Conservation (phyloP, 2,329 filamentous ascomycete species). For the Westerdykella aurantiaca region DNA sequence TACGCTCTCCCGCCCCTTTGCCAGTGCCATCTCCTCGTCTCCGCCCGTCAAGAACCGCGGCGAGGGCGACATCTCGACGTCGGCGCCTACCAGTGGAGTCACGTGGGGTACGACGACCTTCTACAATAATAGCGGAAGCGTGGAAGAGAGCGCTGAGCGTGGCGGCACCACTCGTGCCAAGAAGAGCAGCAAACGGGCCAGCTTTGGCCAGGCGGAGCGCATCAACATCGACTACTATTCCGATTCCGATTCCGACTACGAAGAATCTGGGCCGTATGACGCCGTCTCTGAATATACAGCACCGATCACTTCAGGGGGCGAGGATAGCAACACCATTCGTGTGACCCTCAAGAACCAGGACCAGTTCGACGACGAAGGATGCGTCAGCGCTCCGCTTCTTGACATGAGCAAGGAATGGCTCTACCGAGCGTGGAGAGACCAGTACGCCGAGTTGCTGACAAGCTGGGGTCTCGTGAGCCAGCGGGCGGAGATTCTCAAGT, state of each 20-base stretch:
- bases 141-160: constrained; percentile 18
- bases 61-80: constrained; percentile 39
- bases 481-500: constrained; percentile 55
- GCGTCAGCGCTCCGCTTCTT: constrained; percentile 44
- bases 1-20: constrained; percentile 37
- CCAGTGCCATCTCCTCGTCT: constrained; percentile 35
- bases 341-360: constrained; percentile 53
- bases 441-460: constrained; percentile 55
- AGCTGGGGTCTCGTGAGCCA: constrained; percentile 53
- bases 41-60: constrained; percentile 30
- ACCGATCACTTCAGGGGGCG: constrained; percentile 11
- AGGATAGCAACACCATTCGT: constrained; percentile 32
- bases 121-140: constrained; percentile 24
- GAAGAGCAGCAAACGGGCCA: constrained; percentile 37
- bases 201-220: constrained; percentile 31
- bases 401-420: constrained; percentile 45
- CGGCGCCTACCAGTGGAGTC: constrained; percentile 39
- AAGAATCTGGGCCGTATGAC: constrained; percentile 13
- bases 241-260: constrained; percentile 31
- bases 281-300: constrained; percentile 20
- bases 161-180: constrained; percentile 13
- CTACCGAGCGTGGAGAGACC: constrained; percentile 49
- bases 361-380: constrained; percentile 50
- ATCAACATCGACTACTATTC: constrained; percentile 24
- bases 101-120: constrained; percentile 45